Base-by-base conservation (phyloP, 2,329 filamentous ascomycete species). In the Calonectria pteridis region DNA sequence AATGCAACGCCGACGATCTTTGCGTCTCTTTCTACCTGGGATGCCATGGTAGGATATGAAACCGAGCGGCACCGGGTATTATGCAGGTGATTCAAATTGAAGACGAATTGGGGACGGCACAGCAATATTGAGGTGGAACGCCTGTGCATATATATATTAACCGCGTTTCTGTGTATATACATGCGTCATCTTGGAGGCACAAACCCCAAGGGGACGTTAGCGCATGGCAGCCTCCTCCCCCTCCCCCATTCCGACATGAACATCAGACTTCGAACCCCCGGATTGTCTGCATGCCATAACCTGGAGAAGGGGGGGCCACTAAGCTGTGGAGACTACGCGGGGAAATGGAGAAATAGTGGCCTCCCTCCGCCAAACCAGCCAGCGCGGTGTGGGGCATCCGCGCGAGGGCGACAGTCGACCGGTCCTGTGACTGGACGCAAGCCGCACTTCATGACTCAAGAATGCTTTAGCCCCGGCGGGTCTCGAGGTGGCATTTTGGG, bases 1-100 rank as follows among this genome's bases (percentile, higher is more conserved):
- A 83, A 71, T 50, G 78, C 77, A 28, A 68, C 75, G 51, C 82
- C 82, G 28, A 82, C 81, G 53, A 83, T 80, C 59, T 81, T 73
- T 50, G 75, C 76, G 62, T 77, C 76, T 37, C 66, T 65, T 16
- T 73, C 67, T 26, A 76, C 67, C 49, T 77, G 76, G 5, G 75
- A 80, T 23, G 79, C 71, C 64, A 73, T 83, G 50, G 73, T 74
- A 40, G 75, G 49, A 18, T 26, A 33, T 14, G 33, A 78, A 51
- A 51, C 35, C 35, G 35, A 35, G 23, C 7, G 33, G 28, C 53
- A 46, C 46, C 18, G 35, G 37, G 43, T 40, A 33, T 49, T 55
- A 67, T 59, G 16, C 37, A 53, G 35, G 29, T 37, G 31, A 35
- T 66, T 28, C 23, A 53, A 37, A 23, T 33, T 31, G 37, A 28